Evolutionary conservation across 441 rosid species (phyloP).

Genomic region (Populus hybrid): DNA sequence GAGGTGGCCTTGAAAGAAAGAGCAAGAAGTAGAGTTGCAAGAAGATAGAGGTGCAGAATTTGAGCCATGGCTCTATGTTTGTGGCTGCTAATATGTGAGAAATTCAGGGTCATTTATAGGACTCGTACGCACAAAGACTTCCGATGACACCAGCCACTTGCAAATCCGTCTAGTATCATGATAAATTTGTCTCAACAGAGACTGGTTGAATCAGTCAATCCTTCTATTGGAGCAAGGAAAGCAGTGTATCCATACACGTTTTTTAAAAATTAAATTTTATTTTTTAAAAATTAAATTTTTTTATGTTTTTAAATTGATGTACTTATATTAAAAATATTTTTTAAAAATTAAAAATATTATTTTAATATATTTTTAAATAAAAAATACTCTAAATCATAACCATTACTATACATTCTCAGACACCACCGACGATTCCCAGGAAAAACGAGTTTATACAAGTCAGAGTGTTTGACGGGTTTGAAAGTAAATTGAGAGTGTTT

Average conservation of each 20-base stretch:
- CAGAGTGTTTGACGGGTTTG: neutral
- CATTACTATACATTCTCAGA: too few species aligned
- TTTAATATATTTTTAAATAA: too few species aligned
- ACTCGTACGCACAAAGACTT: neutral
- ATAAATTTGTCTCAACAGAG: neutral
- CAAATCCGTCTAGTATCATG: neutral
- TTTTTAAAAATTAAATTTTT: too few species aligned
- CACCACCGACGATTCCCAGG: too few species aligned
- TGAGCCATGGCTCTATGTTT: conserved; percentile 11
- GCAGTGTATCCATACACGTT: too few species aligned
- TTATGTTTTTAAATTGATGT: too few species aligned
- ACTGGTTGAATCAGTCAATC: neutral
- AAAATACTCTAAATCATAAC: too few species aligned
- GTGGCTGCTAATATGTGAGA: neutral
- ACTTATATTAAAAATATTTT: too few species aligned
- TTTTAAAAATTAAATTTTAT: too few species aligned
- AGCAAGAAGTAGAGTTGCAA: conserved; percentile 11
- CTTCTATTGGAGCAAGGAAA: neutral
- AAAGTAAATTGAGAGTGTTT: neutral
- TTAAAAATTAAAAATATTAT: too few species aligned
- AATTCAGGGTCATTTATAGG: neutral
- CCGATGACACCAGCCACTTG: neutral
- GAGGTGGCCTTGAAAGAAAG: conserved; percentile 12
- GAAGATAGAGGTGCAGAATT: conserved; percentile 9
- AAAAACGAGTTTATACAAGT: neutral